Base-by-base conservation (phyloP, 805 yeast species). In the Ogataea pilisensis region DNA sequence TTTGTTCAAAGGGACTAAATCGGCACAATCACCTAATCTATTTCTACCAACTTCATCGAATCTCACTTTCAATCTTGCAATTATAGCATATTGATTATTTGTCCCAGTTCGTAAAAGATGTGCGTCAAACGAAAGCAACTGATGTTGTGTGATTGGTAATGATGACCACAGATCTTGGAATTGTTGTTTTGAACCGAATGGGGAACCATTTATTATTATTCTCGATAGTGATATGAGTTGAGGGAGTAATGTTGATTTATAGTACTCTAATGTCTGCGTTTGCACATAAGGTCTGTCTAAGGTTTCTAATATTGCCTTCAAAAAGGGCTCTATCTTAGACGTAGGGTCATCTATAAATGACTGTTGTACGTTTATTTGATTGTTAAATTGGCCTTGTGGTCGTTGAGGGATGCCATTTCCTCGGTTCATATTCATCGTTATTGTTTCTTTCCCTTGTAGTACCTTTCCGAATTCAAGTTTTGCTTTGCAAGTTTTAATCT, bases 21-120 rank as follows among this genome's bases (percentile, higher is more conserved):
- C 80, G 0, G 88, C 75, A 17, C 77, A 70, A 41, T 80, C 84
- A 2, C 89, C 89, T 21, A 75, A 53, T 54, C 80, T 74, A 44
- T 79, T 81, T 44, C 67, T 72, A 0, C 93, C 93, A 39, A 82
- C 73, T 53, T 85, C 93, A 59, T 85, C 93, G 51, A 84, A 85
- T 45, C 80, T 69, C 11, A 84, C 85, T 57, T 82, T 85, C 13
- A 77, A 66, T 38, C 69, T 67, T 8, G 63, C 60, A 2, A 74
- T 67, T n/a, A 75, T 66, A 13, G 77, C 62, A 36, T 44, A 57
- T 36, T 57, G 58, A 29, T 49, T 47, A 28, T 43, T 45, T 12
- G 43, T 40, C 3, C 49, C 50, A 22, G 80, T 68, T 7, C 82
- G 68, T 29, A 84, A 72, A 43, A 76, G 63, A 54, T 84, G 93